Conservation (phyloP, 176 grass and related monocot species). For the Otatea glauca region DNA sequence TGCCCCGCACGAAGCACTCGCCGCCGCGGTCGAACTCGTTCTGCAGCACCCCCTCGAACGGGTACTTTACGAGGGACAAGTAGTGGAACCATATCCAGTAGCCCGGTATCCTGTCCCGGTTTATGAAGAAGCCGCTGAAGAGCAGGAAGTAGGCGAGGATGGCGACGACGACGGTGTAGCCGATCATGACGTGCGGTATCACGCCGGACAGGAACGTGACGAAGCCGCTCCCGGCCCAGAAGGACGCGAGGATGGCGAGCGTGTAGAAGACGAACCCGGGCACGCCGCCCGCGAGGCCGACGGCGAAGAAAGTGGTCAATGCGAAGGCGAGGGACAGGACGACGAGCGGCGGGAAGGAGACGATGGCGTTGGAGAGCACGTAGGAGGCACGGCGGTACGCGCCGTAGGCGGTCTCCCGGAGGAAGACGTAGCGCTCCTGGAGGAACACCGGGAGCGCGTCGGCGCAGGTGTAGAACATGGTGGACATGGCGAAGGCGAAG, state of each 20-base stretch:
- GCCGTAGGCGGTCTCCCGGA: conserved; percentile 91
- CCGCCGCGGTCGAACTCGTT: conserved; percentile 78
- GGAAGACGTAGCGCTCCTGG: conserved; percentile 84
- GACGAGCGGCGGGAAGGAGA: conserved; percentile 83
- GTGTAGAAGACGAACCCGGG: conserved; percentile 81
- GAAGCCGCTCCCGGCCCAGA: conserved; percentile 90
- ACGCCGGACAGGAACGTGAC: conserved; percentile 96
- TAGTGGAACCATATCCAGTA: conserved; percentile 99
- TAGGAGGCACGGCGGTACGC: conserved; percentile 90
- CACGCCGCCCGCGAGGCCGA: conserved; percentile 72
- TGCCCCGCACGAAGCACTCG: neutral
- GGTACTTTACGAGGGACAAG: conserved; percentile 90
- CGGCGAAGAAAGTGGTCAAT: conserved; percentile 81
- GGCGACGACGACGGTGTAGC: conserved; percentile 83
- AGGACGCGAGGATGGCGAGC: conserved; percentile 72
- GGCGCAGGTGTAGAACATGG: conserved; percentile 95
- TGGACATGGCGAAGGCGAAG: conserved; percentile 98
- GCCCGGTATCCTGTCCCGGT: conserved; percentile 72
- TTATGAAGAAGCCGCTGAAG: conserved; percentile 97
- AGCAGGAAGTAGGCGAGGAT: conserved; percentile 92
- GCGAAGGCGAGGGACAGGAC: conserved; percentile 84
- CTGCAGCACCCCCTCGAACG: conserved; percentile 85
- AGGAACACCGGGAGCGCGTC: conserved; percentile 97
- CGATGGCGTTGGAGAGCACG: conserved; percentile 89
- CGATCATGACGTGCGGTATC: conserved; percentile 84